phyloP scores from a whole-genome alignment of 148 eudicot genomes.

The Camellia sinensis region DNA sequence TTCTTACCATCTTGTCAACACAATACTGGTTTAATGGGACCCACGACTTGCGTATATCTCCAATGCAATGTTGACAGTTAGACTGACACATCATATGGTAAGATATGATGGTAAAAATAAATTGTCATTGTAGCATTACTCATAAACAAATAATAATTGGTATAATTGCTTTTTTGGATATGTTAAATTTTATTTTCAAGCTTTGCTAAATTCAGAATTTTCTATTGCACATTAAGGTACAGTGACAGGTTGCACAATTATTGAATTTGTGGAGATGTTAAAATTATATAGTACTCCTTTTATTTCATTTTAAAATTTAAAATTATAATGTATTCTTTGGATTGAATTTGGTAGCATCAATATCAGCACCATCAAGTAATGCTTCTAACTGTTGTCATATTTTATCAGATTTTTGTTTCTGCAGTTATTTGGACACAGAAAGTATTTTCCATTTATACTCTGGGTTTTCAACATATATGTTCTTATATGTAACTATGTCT shows the following conservation, averaged over 20 bases:
- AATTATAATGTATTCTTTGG: neutral
- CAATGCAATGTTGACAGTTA: no score
- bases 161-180: no score
- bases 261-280: neutral
- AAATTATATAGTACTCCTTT: neutral
- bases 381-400: constrained; percentile 25
- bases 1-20: no score
- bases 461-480: constrained; percentile 70
- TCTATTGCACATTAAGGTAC: no score
- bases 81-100: no score
- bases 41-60: no score
- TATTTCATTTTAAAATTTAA: no score
- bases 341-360: constrained; percentile 8
- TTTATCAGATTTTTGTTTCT: constrained; percentile 32
- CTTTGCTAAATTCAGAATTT: neutral
- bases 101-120: no score
- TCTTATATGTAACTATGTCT: constrained; percentile 66
- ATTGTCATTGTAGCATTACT: no score
- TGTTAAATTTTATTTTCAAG: neutral
- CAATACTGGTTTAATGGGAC: no score
- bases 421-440: constrained; percentile 74
- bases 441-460: constrained; percentile 58
- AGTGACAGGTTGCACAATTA: neutral
- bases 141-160: no score
- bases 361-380: constrained; percentile 12